Percentiles rank a stretch among this genome's conserved stretches.
These are phyloP conservation scores for Citrus unshiu DNA, from an alignment of 345 rosid genomes.

Conservation along the genomic window DNA sequence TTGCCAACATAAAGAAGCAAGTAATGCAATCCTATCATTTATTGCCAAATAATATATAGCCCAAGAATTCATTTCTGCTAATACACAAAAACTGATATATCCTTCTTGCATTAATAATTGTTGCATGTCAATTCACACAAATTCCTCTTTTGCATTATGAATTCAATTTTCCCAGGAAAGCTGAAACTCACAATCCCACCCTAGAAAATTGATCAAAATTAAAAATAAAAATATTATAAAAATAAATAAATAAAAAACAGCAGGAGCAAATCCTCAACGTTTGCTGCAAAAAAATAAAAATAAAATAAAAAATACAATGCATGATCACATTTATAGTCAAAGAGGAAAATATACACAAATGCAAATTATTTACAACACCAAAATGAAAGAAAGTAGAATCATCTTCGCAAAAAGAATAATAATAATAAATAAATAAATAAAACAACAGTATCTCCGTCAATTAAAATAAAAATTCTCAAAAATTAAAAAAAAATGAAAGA, in stretches of 20 bases:
- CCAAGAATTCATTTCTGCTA: background rate
- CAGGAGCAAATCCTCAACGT: background rate
- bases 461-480: background rate
- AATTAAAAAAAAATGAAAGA: constrained; percentile 3
- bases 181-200: too few relatives aligned
- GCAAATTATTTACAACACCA: background rate
- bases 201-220: background rate
- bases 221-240: background rate
- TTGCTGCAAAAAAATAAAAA: background rate
- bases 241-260: too few relatives aligned
- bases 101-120: background rate
- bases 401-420: background rate
- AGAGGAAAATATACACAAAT: background rate
- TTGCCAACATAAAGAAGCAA: background rate
- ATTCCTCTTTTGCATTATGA: background rate
- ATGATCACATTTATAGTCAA: background rate
- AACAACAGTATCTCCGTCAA: background rate
- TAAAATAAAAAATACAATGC: background rate
- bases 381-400: background rate
- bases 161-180: background rate
- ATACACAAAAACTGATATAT: background rate
- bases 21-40: background rate
- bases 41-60: background rate
- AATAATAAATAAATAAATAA: background rate
- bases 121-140: background rate